Base-by-base conservation (phyloP, 1,284 basidiomycete species). In the Meira miltonrushii region DNA sequence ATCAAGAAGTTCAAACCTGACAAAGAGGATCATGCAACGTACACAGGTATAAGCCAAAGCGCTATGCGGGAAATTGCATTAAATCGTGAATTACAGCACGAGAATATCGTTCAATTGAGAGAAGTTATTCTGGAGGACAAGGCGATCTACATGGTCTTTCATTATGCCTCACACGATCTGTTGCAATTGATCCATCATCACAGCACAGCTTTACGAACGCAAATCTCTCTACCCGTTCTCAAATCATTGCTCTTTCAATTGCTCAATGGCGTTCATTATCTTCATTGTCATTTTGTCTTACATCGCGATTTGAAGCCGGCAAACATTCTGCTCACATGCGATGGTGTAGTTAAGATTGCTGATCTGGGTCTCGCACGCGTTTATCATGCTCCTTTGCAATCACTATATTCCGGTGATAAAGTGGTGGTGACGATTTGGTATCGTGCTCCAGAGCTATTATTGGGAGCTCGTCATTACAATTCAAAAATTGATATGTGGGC, bases 1-100 rank as follows among this genome's bases (percentile, higher is more conserved):
- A 97, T 98, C 81, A 99, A 99, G 82, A 99, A 98, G 80, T 98
- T 98, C 83, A 99, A 99, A 79, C 93, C 94, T 0, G 95, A 98
- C 82, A 97, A 97, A 54, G 75, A 78, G 38, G 74, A 78, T 37
- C 54, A 63, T 54, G 52, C 59, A 19, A 90, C 89, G 0, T 98
- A 96, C 78, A 95, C 92, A 8, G 95, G 95, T 4, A 94, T 99
- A 74, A 94, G 90, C 74, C 95, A 97, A 81, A 93, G 90, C 79
- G 95, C 93, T 15, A 90, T 93, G 73, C 83, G 92, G 62, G 94
- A 98, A 79, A 98, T 97, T 68, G 90, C 91, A 63, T 90, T 93
- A 67, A 97, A 96, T 78, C 85, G 92, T 54, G 94, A 98, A 74
- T 89, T 97, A 56, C 83, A 85, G 56, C 94, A 98, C 77, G 88